Evolutionary conservation across 2,329 filamentous ascomycete species (phyloP).

Genomic region (Cladosporium sp.): DNA sequence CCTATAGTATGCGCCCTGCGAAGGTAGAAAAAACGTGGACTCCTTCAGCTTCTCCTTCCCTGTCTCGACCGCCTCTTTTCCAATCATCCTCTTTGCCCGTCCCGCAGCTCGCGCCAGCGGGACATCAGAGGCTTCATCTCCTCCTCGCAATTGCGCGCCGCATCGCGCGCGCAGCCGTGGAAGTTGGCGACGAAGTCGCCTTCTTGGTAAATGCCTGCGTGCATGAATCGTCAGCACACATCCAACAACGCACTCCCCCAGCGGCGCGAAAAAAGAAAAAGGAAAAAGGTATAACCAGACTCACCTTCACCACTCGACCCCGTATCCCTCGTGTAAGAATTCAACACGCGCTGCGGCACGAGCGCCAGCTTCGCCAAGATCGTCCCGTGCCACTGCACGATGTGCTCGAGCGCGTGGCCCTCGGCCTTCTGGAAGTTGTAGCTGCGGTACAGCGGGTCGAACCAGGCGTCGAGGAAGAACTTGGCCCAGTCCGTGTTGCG

Average conservation of each 20-base stretch:
- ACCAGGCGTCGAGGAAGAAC: constrained; percentile 93
- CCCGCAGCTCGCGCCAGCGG: constrained; percentile 30
- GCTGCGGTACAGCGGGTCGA: constrained; percentile 83
- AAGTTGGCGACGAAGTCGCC: constrained; percentile 83
- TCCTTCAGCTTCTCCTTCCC: too few species aligned
- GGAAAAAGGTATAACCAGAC: background rate
- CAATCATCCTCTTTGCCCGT: constrained; percentile 13
- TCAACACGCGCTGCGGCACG: constrained; percentile 78
- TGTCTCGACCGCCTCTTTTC: background rate
- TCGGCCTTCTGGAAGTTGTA: constrained; percentile 98
- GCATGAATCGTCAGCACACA: constrained; percentile 18
- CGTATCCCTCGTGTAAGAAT: constrained; percentile 61
- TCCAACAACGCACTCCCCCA: too few species aligned
- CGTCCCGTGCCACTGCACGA: constrained; percentile 80
- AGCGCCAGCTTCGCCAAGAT: constrained; percentile 84
- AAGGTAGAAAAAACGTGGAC: too few species aligned
- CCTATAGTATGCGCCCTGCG: too few species aligned
- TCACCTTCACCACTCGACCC: constrained; percentile 24
- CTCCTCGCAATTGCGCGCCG: constrained; percentile 53
- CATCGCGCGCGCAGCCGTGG: constrained; percentile 58
- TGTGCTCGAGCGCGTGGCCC: constrained; percentile 70
- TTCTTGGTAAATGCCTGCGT: constrained; percentile 56
- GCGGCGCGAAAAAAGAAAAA: background rate
- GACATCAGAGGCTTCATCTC: constrained; percentile 56
- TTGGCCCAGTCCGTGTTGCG: constrained; percentile 83